Evolutionary conservation across 345 rosid species (phyloP).

Genomic region (Cardamine chenopodiifolia): DNA sequence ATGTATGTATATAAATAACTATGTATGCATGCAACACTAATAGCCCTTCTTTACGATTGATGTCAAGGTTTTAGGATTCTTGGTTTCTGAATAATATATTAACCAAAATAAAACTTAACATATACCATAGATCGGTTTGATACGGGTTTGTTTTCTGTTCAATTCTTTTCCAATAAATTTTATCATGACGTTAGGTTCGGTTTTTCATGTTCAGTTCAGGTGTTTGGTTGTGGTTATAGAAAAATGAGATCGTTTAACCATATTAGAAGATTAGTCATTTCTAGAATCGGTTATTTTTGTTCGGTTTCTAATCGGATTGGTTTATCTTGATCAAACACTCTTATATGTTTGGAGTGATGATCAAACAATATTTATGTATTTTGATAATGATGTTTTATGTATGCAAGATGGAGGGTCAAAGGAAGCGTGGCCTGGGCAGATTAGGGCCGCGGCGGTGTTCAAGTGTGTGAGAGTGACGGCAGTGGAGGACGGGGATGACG

Average conservation of each 20-base stretch:
- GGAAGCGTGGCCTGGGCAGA: constrained; percentile 75
- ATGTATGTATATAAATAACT: not conserved
- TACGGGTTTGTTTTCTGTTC: not conserved
- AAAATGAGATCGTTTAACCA: not conserved
- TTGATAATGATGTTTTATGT: constrained; percentile 2
- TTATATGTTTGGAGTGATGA: not conserved
- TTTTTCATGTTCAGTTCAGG: not conserved
- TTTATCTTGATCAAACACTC: not conserved
- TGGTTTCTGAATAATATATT: not conserved
- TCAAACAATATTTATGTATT: not conserved
- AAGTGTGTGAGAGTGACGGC: constrained; percentile 94
- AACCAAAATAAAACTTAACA: not conserved
- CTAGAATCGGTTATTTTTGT: not conserved
- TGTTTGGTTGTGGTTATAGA: not conserved
- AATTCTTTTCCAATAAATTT: not conserved
- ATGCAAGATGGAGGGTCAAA: constrained; percentile 55
- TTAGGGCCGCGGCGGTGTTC: constrained; percentile 88
- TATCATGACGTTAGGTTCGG: not conserved
- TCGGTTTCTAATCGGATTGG: not conserved
- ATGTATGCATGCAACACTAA: constrained; percentile 2
- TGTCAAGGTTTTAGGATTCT: not conserved
- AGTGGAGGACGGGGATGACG: constrained; percentile 87
- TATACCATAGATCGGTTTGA: not conserved
- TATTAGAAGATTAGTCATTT: not conserved
- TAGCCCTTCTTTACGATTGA: not conserved